Evolutionary conservation across 2,329 filamentous ascomycete genomes (phyloP), one percentile per base, ranked within the genome.

Genomic region (Aaosphaeria arxii): DNA sequence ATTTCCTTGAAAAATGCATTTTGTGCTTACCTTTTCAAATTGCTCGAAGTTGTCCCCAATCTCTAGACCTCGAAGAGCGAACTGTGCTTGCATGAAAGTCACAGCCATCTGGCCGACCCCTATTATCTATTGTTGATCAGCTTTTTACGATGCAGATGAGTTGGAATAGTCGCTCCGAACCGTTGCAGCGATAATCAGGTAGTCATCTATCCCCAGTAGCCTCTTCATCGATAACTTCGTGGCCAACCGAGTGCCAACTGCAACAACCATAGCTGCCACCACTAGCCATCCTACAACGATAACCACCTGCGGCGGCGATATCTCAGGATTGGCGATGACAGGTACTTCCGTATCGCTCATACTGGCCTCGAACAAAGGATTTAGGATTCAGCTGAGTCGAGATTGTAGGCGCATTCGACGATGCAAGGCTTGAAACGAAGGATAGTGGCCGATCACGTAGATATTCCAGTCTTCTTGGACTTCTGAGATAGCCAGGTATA

Each of bases 141-240:
- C 33, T 36, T n/a, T n/a, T 9, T 36, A 9, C 7, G n/a, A 36
- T n/a, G 9, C n/a, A 36, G 33, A n/a, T 36, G n/a, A n/a, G n/a
- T 36, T 9, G 33, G n/a, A 36, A 36, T 9, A 9, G 33, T 2
- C 7, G 39, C 2, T 2, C 9, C 39, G n/a, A 17, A 47, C 45
- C 30, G 30, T 38, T 6, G 45, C 28, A 28, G 31, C 5, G 29
- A 47, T 30, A 29, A 47, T 47, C 30, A 47, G 33, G n/a, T 13
- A 41, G 24, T 47, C 45, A 38, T 47, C 45, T 9, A 47, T 31
- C 7, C 40, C 30, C 2, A 47, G 24, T 17, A 47, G 5, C 32
- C 45, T 42, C 31, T 43, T 47, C 45, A 47, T 42, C 11, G 45
- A 47, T 6, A 47, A 11, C 28, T 47, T 47, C 28, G 45, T 47